Evolutionary conservation across 768 basidiomycete species (phyloP).

Genomic region (Cubamyces sp.): DNA sequence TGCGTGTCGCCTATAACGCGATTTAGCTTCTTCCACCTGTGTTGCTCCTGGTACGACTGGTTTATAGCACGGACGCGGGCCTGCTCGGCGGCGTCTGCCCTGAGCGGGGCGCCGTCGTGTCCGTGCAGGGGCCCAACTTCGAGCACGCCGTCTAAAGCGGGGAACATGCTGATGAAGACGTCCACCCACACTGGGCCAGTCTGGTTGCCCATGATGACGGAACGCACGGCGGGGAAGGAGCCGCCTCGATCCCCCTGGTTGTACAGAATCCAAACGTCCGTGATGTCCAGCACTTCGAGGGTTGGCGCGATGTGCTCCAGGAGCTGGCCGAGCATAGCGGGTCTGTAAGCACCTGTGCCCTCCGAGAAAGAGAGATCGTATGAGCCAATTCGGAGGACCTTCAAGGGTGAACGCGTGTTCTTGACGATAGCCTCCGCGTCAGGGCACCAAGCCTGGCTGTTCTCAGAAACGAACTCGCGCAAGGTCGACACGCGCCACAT

Average conservation of each 20-base stretch:
- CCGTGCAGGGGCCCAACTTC: background rate
- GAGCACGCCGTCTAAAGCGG: background rate
- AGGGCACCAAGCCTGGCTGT: background rate
- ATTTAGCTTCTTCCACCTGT: background rate
- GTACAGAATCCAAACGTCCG: background rate
- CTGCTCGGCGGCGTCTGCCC: background rate
- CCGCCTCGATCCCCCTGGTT: background rate
- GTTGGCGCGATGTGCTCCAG: background rate
- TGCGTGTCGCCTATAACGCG: constrained; percentile 1
- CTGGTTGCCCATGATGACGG: background rate
- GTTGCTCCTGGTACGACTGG: background rate
- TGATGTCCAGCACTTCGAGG: background rate
- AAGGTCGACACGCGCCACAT: background rate
- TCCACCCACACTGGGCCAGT: background rate
- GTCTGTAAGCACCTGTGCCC: background rate
- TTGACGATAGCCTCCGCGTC: background rate
- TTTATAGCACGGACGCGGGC: background rate
- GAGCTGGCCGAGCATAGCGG: background rate
- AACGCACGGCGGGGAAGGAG: background rate
- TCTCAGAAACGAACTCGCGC: background rate
- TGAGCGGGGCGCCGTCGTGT: background rate
- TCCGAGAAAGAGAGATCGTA: background rate
- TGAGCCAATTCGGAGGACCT: background rate
- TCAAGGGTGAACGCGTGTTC: background rate
- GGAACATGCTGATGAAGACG: background rate